Evolutionary conservation across 495 filamentous ascomycete species (phyloP).

Genomic region (Pseudevernia furfuracea): DNA sequence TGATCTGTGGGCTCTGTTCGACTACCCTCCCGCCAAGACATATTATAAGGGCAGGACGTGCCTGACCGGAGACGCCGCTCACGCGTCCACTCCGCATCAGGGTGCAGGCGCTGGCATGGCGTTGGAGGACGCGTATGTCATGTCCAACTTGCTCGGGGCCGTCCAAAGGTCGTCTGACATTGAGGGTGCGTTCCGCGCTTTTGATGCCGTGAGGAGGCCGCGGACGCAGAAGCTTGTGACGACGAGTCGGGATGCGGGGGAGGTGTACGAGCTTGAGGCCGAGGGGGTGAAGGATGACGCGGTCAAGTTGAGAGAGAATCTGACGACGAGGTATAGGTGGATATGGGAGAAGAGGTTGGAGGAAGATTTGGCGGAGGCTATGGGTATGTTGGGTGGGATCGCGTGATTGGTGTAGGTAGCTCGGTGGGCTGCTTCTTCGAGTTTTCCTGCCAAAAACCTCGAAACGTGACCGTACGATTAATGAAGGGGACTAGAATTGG

Average conservation of each 20-base stretch:
- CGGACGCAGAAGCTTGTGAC: slow-evolving; percentile 43
- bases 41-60: slow-evolving; percentile 30
- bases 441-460: too few relatives aligned
- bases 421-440: too few relatives aligned
- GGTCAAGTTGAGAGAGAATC: slow-evolving; percentile 13
- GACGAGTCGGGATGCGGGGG: slow-evolving; percentile 34
- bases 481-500: too few relatives aligned
- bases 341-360: slow-evolving; percentile 30
- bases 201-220: slow-evolving; percentile 26
- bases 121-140: slow-evolving; percentile 50
- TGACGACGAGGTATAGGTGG: slow-evolving; percentile 26
- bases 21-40: slow-evolving; percentile 39
- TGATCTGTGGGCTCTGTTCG: slow-evolving; percentile 33
- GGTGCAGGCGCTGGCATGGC: slow-evolving; percentile 55
- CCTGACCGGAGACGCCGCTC: slow-evolving; percentile 53
- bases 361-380: slow-evolving; percentile 31
- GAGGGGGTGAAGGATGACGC: slow-evolving; percentile 17
- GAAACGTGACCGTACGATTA: too few relatives aligned
- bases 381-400: slow-evolving; percentile 22
- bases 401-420: neutral
- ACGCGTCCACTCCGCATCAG: slow-evolving; percentile 54
- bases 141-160: slow-evolving; percentile 42
- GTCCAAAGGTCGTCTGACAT: slow-evolving; percentile 9
- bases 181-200: slow-evolving; percentile 18
- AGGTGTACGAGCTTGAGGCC: slow-evolving; percentile 18